These are phyloP conservation scores for Aureobasidium sp. DNA, from an alignment of 2,329 filamentous ascomycete species.

Conservation along the genomic window DNA sequence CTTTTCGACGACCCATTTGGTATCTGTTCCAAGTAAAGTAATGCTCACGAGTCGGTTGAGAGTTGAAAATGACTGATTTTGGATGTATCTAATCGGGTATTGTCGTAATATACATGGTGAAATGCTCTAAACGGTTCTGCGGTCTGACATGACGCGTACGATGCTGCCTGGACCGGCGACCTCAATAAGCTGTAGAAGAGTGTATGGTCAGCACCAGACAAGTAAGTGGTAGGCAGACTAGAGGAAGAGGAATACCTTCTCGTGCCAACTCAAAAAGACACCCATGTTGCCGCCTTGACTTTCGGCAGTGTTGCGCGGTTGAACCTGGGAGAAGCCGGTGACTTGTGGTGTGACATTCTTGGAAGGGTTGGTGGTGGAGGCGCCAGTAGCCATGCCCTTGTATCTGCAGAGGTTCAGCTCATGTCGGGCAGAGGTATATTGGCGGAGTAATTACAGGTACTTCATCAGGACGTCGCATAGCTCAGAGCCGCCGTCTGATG, in stretches of 20 bases:
- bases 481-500: slow-evolving; percentile 71
- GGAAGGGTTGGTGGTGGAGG: slow-evolving; percentile 22
- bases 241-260: slow-evolving; percentile 53
- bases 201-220: slow-evolving; percentile 16
- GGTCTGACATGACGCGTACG: slow-evolving; percentile 91
- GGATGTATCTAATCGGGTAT: slow-evolving; percentile 26
- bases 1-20: neutral
- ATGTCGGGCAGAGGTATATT: too few relatives aligned
- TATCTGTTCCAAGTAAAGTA: neutral
- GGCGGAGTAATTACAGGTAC: slow-evolving; percentile 63
- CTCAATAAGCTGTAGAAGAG: slow-evolving; percentile 60
- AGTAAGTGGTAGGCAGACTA: neutral
- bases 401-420: slow-evolving; percentile 48
- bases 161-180: slow-evolving; percentile 84
- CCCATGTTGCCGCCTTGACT: slow-evolving; percentile 88
- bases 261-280: slow-evolving; percentile 94
- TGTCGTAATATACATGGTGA: slow-evolving; percentile 21
- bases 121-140: slow-evolving; percentile 66
- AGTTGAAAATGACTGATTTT: neutral
- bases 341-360: slow-evolving; percentile 60
- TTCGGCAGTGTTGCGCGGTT: slow-evolving; percentile 47
- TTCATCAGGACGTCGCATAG: slow-evolving; percentile 93
- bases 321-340: slow-evolving; percentile 83
- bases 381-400: slow-evolving; percentile 67
- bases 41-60: neutral